A percentile compares a stretch with the other conserved stretches of the same genome.
Conservation (phyloP, 192 early-diverging fungal genomes). For the Funneliformis geosporum region DNA sequence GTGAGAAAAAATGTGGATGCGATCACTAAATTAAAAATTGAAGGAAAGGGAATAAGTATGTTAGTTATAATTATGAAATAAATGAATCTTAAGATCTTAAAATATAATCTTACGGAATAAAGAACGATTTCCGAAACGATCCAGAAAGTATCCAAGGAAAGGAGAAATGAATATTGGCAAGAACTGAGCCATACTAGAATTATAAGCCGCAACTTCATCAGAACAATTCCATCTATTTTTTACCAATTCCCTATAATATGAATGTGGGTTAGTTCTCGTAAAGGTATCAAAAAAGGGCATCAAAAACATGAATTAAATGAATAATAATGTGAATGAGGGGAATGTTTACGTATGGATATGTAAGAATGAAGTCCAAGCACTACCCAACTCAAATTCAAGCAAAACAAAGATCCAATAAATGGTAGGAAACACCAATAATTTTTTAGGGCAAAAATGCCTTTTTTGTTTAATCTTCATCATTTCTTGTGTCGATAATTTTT, state of each 20-base stretch:
- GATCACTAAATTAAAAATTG: neutral
- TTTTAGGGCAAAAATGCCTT: conserved; percentile 56
- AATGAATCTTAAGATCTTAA: no score
- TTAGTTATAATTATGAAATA: no score
- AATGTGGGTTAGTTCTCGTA: neutral
- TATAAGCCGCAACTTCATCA: conserved; percentile 55
- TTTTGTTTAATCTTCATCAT: conserved; percentile 45
- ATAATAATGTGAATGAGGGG: neutral
- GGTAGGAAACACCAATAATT: conserved; percentile 58
- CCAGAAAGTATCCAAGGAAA: conserved; percentile 61
- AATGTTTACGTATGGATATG: conserved; percentile 58
- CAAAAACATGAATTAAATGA: neutral
- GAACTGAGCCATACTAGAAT: conserved; percentile 64
- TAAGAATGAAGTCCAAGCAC: conserved; percentile 66
- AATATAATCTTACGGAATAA: conserved; percentile 34
- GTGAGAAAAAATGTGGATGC: neutral
- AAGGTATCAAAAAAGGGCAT: no score
- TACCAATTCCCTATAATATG: conserved; percentile 55
- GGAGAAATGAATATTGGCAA: conserved; percentile 64
- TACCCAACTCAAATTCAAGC: conserved; percentile 61
- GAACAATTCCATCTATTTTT: conserved; percentile 57
- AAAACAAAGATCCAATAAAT: conserved; percentile 63
- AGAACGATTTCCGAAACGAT: conserved; percentile 57
- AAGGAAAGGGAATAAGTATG: no score
- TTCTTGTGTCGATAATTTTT: conserved; percentile 7